Evolutionary conservation across 257 asterid species (phyloP), one percentile per base, ranked within the genome.

Genomic region (Hygrophila difformis): DNA sequence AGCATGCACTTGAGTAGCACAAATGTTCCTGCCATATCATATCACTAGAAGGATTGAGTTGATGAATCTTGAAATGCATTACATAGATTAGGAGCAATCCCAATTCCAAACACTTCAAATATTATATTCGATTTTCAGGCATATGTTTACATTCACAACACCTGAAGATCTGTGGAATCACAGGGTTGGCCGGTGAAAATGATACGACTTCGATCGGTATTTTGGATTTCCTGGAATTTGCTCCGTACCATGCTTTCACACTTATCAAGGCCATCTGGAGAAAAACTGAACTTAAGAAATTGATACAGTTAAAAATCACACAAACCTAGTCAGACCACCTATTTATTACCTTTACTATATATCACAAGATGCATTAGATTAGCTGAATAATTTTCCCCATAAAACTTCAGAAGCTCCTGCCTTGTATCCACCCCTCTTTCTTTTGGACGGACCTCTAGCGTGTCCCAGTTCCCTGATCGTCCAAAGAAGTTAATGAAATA

Each of bases 351-450:
- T 81, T 91, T 86, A 44, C 71, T 61, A 78, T 91, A 91, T 57
- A 91, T 61, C 63, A 82, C 98, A 56, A 91, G 83, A 73, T 82
- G 92, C 98, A 91, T 91, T 62, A 78, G 82, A 68, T 86, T 91
- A 43, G 98, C 93, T 5, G 98, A 91, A 69, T 91, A 91, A 55
- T 91, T 67, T 61, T 82, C 80, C 45, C 62, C 57, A 55, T 91
- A 91, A 59, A 91, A 91, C 65, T 68, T 57, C 56, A 86, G 79
- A 57, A 91, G 98, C 71, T 91, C 94, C 52, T 68, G 53, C 65
- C 95, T 77, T 15, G 96, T 86, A 63, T 91, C 93, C 60, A 91
- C 21, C 24, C 96, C 93, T 73, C 67, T 75, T 63, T 59, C 87
- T 75, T 82, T 91, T 56, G 96, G 98, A 19, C 62, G 67, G 55